Evolutionary conservation across 257 asterid species (phyloP).

Genomic region (Eucommia ulmoides): DNA sequence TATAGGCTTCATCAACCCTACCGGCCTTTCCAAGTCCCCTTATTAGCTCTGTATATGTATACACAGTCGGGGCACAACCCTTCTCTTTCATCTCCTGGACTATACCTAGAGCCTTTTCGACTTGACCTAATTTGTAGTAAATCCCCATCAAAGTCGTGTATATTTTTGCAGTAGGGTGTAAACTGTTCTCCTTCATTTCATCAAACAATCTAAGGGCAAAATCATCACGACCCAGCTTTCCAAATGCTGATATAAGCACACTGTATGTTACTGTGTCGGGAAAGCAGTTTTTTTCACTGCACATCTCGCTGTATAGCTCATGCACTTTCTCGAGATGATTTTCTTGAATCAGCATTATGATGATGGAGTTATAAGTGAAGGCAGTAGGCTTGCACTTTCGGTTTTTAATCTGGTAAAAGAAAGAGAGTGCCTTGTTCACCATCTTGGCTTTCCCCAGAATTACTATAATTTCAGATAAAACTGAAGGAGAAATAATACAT

Average conservation of each 20-base stretch:
- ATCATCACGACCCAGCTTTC: neutral
- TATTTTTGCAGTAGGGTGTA: neutral
- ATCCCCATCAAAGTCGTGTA: neutral
- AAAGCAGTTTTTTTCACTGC: slow-evolving; percentile 57
- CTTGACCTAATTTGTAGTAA: neutral
- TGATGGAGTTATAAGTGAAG: slow-evolving; percentile 64
- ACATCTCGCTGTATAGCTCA: slow-evolving; percentile 81
- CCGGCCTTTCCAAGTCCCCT: neutral
- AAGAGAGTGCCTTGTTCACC: slow-evolving; percentile 60
- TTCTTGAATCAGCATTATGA: slow-evolving; percentile 83
- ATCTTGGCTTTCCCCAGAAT: slow-evolving; percentile 64
- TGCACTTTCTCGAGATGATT: slow-evolving; percentile 73
- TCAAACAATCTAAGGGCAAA: neutral
- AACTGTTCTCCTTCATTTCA: neutral
- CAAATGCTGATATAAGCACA: neutral
- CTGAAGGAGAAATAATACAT: slow-evolving; percentile 40
- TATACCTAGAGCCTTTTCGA: neutral
- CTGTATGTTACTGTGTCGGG: slow-evolving; percentile 37
- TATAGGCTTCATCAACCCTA: neutral
- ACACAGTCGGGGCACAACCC: neutral
- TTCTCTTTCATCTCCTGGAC: neutral
- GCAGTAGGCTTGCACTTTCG: slow-evolving; percentile 76
- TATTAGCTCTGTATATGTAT: neutral
- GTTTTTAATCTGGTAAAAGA: slow-evolving; percentile 62
- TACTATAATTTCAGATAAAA: slow-evolving; percentile 52